Conservation (phyloP, 768 basidiomycete species). For the Lepiota brunneoincarnata region DNA sequence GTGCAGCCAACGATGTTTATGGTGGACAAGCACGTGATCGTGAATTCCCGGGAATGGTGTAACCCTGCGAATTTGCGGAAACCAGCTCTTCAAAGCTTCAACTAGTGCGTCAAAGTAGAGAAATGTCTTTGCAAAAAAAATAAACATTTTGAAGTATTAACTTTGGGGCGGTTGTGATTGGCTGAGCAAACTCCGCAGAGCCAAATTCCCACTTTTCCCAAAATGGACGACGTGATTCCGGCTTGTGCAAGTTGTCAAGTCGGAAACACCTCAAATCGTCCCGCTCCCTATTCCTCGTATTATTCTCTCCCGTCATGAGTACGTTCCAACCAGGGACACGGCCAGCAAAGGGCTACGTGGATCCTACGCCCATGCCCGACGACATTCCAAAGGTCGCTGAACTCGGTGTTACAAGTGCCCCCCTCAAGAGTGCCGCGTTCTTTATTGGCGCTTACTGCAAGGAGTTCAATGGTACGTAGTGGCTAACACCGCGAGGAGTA, state of each 20-base stretch:
- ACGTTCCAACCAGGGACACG: constrained; percentile 47
- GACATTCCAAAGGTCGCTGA: constrained; percentile 78
- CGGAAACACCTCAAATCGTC: not conserved
- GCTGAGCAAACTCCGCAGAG: constrained; percentile 5
- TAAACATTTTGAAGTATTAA: too few species aligned
- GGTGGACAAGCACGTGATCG: not conserved
- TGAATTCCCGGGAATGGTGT: not conserved
- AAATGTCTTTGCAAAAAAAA: too few species aligned
- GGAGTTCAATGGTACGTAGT: constrained; percentile 87
- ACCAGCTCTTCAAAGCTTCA: not conserved
- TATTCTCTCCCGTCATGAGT: constrained; percentile 37
- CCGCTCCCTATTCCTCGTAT: constrained; percentile 2
- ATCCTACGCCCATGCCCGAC: constrained; percentile 64
- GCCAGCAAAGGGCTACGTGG: constrained; percentile 50
- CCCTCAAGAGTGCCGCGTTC: constrained; percentile 94
- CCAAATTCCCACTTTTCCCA: constrained; percentile 11
- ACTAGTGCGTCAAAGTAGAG: too few species aligned
- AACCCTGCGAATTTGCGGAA: not conserved
- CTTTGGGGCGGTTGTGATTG: constrained; percentile 4
- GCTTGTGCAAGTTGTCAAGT: constrained; percentile 6
- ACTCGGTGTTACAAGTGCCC: constrained; percentile 86
- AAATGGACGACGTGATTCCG: constrained; percentile 12
- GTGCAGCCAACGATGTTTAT: not conserved
- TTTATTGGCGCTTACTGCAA: constrained; percentile 96
- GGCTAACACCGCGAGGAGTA: not conserved